A percentile compares a stretch with the other conserved stretches of the same genome.
phyloP scores from a whole-genome alignment of 441 rosid species.

The Euphorbia celastroides region DNA sequence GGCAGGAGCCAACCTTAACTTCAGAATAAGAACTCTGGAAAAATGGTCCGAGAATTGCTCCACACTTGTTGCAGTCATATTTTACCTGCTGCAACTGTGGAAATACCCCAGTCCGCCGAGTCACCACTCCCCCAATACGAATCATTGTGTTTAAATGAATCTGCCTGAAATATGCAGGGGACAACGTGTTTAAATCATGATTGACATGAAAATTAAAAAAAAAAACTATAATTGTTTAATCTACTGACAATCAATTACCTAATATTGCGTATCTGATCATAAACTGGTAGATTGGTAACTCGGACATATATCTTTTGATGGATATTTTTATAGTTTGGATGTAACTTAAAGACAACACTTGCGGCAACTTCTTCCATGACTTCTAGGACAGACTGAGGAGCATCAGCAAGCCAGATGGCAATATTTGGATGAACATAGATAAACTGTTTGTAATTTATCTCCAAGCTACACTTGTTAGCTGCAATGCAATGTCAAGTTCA shows the following conservation, averaged over 20 bases:
- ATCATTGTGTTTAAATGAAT: conserved; percentile 97
- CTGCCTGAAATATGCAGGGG: conserved; percentile 53
- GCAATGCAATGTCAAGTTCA: conserved; percentile 25
- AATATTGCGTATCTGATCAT: conserved; percentile 93
- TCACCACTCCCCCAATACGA: conserved; percentile 97
- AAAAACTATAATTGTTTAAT: background rate
- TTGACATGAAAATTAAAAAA: background rate
- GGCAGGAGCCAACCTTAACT: conserved; percentile 98
- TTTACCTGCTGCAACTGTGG: conserved; percentile 98
- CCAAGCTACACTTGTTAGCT: conserved; percentile 93
- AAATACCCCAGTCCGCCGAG: conserved; percentile 93
- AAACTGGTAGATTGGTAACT: conserved; percentile 78
- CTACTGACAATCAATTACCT: conserved; percentile 36
- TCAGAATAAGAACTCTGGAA: conserved; percentile 96
- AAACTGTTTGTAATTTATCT: conserved; percentile 88
- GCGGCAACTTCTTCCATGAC: conserved; percentile 91
- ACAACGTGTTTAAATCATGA: conserved; percentile 5
- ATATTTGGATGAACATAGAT: conserved; percentile 89
- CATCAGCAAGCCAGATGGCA: conserved; percentile 98
- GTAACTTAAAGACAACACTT: conserved; percentile 75
- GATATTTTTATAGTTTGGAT: conserved; percentile 82
- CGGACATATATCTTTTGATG: conserved; percentile 87
- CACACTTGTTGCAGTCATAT: conserved; percentile 96
- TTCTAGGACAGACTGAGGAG: conserved; percentile 94
- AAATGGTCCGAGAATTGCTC: conserved; percentile 87